Conservation (phyloP, 257 asterid species). For the Solanum ossicruentum region DNA sequence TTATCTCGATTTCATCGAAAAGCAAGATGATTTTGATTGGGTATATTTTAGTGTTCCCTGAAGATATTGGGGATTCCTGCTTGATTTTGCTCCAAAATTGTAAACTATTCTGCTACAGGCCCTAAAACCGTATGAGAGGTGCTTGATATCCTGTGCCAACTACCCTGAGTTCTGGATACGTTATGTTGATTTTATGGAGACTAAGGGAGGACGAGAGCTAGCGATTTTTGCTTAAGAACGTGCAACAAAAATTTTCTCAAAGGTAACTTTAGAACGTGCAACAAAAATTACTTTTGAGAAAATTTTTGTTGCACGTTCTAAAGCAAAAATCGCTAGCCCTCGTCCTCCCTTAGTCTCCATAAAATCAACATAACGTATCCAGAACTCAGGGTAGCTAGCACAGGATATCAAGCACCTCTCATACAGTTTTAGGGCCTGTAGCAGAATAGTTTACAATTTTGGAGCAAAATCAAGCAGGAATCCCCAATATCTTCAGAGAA, state of each 20-base stretch:
- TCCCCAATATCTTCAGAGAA: neutral
- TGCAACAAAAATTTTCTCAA: slow-evolving; percentile 57
- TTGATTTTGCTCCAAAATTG: neutral
- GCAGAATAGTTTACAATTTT: neutral
- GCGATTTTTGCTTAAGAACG: slow-evolving; percentile 63
- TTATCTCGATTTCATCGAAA: slow-evolving; percentile 72
- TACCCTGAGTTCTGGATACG: slow-evolving; percentile 93
- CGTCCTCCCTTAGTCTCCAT: slow-evolving; percentile 72
- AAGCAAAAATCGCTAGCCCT: slow-evolving; percentile 59
- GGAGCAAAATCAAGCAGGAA: neutral
- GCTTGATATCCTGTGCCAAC: slow-evolving; percentile 85
- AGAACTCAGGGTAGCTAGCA: slow-evolving; percentile 77
- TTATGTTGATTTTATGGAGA: slow-evolving; percentile 69
- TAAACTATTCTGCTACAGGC: slow-evolving; percentile 33
- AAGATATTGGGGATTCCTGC: neutral
- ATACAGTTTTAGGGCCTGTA: slow-evolving; percentile 64
- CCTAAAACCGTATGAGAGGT: slow-evolving; percentile 71
- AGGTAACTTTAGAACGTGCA: slow-evolving; percentile 25
- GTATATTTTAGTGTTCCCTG: slow-evolving; percentile 18
- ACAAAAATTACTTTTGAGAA: slow-evolving; percentile 45
- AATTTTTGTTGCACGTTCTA: slow-evolving; percentile 63
- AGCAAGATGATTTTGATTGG: slow-evolving; percentile 61
- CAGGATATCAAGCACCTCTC: slow-evolving; percentile 96
- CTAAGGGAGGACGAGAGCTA: slow-evolving; percentile 68
- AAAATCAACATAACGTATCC: slow-evolving; percentile 86